Evolutionary conservation across 768 basidiomycete genomes (phyloP).

Genomic region (Amanita rimosa): DNA sequence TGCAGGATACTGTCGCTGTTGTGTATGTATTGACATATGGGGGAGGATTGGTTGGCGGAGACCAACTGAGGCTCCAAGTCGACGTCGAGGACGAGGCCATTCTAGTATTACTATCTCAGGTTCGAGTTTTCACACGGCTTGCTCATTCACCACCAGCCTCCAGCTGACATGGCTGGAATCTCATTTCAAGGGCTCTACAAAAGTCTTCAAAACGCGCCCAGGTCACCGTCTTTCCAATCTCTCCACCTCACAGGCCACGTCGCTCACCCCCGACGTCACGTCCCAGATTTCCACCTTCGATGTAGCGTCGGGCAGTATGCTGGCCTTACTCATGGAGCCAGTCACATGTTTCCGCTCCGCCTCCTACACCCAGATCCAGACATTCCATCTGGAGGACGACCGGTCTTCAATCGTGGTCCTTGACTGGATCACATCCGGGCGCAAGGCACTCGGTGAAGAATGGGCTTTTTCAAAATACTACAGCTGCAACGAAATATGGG

Average conservation of each 20-base stretch:
- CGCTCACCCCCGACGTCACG: conserved; percentile 24
- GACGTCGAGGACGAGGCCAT: conserved; percentile 43
- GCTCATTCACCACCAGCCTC: no score
- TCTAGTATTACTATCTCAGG: conserved; percentile 81
- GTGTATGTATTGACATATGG: conserved; percentile 84
- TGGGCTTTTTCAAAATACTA: conserved; percentile 85
- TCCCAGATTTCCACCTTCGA: conserved; percentile 51
- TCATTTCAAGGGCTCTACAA: conserved; percentile 71
- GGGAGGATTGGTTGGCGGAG: conserved; percentile 85
- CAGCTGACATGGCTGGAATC: no score
- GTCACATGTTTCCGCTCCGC: conserved; percentile 87
- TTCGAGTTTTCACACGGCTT: conserved; percentile 16
- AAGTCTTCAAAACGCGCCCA: conserved; percentile 78
- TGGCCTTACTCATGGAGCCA: conserved; percentile 85
- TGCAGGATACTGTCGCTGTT: conserved; percentile 41
- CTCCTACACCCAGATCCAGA: conserved; percentile 76
- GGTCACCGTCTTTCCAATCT: conserved; percentile 45
- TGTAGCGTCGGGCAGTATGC: conserved; percentile 37
- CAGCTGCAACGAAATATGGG: conserved; percentile 74
- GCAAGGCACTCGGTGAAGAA: conserved; percentile 72
- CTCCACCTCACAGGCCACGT: not conserved
- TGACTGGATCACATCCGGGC: conserved; percentile 90
- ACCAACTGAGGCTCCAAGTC: conserved; percentile 54
- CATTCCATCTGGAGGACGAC: conserved; percentile 48
- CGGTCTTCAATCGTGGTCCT: conserved; percentile 59